Evolutionary conservation across 176 grass and related monocot species (phyloP).

Genomic region (Aegilops speltoides): DNA sequence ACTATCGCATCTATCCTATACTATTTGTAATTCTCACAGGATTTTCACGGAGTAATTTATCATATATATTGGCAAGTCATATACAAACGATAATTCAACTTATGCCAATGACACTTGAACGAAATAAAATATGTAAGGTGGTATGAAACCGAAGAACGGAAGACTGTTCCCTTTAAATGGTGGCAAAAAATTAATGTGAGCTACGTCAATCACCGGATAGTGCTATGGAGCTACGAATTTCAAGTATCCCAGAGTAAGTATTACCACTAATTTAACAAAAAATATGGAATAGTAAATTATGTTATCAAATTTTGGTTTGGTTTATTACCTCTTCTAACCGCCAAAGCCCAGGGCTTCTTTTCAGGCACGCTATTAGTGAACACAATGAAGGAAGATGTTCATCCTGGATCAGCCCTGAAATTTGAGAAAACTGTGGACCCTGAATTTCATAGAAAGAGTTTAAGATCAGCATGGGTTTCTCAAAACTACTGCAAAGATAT

Average conservation of each 20-base stretch:
- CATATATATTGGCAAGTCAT: not conserved
- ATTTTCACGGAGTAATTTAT: not conserved
- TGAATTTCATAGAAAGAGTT: constrained; percentile 42
- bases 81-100: not conserved
- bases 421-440: constrained; percentile 74
- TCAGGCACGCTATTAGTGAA: constrained; percentile 67
- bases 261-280: constrained; percentile 16
- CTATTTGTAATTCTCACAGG: not conserved
- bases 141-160: not conserved
- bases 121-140: not conserved
- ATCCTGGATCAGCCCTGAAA: constrained; percentile 52
- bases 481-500: constrained; percentile 7
- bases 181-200: not conserved
- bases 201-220: not conserved
- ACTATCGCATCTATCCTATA: not conserved
- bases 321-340: constrained; percentile 71
- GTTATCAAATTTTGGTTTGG: not conserved
- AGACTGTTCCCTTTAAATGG: not conserved
- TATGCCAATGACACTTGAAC: not conserved
- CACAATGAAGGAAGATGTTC: constrained; percentile 63
- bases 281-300: constrained; percentile 1
- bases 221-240: not conserved
- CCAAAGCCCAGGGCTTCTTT: constrained; percentile 72
- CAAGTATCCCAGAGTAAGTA: not conserved
- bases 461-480: constrained; percentile 26